Conservation (phyloP, 495 filamentous ascomycete genomes). For the Annulohypoxylon nitens region DNA sequence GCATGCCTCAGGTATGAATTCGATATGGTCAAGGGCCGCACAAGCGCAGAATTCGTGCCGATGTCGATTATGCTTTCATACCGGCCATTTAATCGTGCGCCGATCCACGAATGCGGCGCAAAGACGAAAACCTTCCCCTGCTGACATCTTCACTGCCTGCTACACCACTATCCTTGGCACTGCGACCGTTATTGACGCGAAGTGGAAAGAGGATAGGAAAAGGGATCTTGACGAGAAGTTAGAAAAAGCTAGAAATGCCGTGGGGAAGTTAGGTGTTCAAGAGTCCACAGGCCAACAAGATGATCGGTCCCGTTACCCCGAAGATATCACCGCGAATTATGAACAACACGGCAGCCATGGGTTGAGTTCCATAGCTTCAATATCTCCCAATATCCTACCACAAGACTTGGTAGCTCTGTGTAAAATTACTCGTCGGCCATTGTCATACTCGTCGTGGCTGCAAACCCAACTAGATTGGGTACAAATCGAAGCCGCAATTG, state of each 20-base stretch:
- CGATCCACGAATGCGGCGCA: slow-evolving; percentile 66
- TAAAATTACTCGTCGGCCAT: slow-evolving; percentile 32
- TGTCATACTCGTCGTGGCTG: slow-evolving; percentile 30
- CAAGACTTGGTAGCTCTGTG: slow-evolving; percentile 35
- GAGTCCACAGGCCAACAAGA: slow-evolving; percentile 38
- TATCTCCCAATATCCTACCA: slow-evolving; percentile 9
- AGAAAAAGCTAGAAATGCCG: slow-evolving; percentile 60
- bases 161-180: slow-evolving; percentile 80
- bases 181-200: slow-evolving; percentile 75
- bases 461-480: slow-evolving; percentile 47
- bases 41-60: slow-evolving; percentile 70
- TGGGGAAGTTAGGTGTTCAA: slow-evolving; percentile 46
- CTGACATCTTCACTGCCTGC: slow-evolving; percentile 75
- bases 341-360: background rate
- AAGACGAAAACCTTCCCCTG: slow-evolving; percentile 65
- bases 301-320: background rate
- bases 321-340: slow-evolving; percentile 3
- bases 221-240: slow-evolving; percentile 73
- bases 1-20: slow-evolving; percentile 71
- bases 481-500: slow-evolving; percentile 40
- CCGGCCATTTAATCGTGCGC: slow-evolving; percentile 65
- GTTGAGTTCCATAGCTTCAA: background rate
- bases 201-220: slow-evolving; percentile 70
- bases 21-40: slow-evolving; percentile 76
- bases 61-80: slow-evolving; percentile 73